phyloP scores from a whole-genome alignment of 2,329 filamentous ascomycete genomes.

The Teratosphaeria nubilosa region DNA sequence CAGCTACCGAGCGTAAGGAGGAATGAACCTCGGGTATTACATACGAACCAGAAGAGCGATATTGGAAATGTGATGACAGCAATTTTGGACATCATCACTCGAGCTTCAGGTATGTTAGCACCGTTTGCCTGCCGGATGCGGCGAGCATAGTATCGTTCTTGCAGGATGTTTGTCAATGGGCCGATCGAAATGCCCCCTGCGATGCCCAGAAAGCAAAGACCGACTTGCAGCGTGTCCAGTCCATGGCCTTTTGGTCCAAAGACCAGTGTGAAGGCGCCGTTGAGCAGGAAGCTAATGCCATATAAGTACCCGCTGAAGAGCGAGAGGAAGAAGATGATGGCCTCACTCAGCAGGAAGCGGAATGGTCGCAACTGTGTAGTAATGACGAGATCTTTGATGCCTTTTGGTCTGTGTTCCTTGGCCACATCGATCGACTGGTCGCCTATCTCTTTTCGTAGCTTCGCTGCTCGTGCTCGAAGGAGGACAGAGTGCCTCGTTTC shows the following conservation, averaged over 20 bases:
- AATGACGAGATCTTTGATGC: slow-evolving; percentile 31
- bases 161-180: slow-evolving; percentile 34
- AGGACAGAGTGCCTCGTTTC: neutral
- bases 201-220: slow-evolving; percentile 17
- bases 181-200: slow-evolving; percentile 15
- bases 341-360: slow-evolving; percentile 37
- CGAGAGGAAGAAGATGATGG: slow-evolving; percentile 38
- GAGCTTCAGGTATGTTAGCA: slow-evolving; percentile 21
- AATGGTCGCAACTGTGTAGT: slow-evolving; percentile 39
- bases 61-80: slow-evolving; percentile 15
- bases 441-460: neutral
- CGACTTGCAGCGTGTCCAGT: slow-evolving; percentile 22
- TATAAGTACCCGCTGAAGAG: slow-evolving; percentile 42
- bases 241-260: slow-evolving; percentile 34
- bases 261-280: slow-evolving; percentile 40
- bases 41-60: slow-evolving; percentile 13
- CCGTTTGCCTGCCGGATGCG: slow-evolving; percentile 12
- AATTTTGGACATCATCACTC: slow-evolving; percentile 15
- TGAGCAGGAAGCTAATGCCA: slow-evolving; percentile 41
- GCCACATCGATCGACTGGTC: neutral
- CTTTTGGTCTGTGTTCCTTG: neutral
- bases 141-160: slow-evolving; percentile 33
- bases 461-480: neutral
- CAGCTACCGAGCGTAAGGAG: neutral
- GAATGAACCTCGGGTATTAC: neutral